Conservation (phyloP, 2,329 filamentous ascomycete genomes). For the Ophiostoma populinum region DNA sequence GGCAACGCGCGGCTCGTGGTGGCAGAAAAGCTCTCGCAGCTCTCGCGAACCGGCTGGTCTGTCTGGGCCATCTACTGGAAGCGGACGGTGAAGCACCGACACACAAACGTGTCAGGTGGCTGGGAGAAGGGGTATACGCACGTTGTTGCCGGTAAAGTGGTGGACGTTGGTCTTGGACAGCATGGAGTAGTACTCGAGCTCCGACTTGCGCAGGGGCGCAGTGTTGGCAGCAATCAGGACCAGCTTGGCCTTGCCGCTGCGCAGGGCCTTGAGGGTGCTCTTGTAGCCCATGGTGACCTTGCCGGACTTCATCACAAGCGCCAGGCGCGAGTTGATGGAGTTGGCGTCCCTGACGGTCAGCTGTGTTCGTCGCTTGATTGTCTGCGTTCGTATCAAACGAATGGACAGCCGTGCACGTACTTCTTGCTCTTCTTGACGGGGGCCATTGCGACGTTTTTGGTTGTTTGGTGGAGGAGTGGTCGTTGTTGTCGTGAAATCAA, state of each 20-base stretch:
- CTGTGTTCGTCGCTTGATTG: background rate
- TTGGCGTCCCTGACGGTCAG: conserved; percentile 10
- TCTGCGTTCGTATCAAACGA: too few relatives aligned
- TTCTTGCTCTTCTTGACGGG: conserved; percentile 47
- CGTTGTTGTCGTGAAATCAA: conserved; percentile 2
- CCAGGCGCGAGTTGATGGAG: conserved; percentile 40
- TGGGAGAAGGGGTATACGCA: conserved; percentile 40
- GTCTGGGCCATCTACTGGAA: conserved; percentile 10
- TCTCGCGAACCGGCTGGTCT: background rate
- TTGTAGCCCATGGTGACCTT: conserved; percentile 86
- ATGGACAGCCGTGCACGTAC: too few relatives aligned
- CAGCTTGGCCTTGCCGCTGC: conserved; percentile 82
- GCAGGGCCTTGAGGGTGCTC: conserved; percentile 31
- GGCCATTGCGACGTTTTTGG: conserved; percentile 37
- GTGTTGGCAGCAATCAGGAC: conserved; percentile 87
- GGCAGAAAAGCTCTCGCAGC: too few relatives aligned
- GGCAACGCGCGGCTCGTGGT: too few relatives aligned
- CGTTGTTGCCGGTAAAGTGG: conserved; percentile 98
- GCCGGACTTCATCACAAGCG: conserved; percentile 47
- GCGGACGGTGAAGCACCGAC: conserved; percentile 4
- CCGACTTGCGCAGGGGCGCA: conserved; percentile 90
- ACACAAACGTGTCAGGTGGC: conserved; percentile 4
- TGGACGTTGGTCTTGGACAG: conserved; percentile 87
- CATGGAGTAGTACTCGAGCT: conserved; percentile 93
- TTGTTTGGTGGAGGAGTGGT: conserved; percentile 9